These are phyloP conservation scores for Myrica gale DNA, from an alignment of 306 rosid species.

Conservation along the genomic window DNA sequence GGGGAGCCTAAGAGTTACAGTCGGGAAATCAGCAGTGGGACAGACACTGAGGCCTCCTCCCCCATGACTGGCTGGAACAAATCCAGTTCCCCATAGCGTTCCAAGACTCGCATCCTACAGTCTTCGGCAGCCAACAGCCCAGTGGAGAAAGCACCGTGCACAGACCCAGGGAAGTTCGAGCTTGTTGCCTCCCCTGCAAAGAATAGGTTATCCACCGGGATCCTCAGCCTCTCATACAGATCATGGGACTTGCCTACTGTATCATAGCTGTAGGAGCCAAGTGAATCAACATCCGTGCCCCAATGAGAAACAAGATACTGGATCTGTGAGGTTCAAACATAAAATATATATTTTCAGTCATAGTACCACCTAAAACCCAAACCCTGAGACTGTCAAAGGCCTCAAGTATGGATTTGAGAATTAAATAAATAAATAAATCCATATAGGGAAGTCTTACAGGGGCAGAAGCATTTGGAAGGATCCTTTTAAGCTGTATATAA, in stretches of 20 bases:
- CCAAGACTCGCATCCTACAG: slow-evolving; percentile 95
- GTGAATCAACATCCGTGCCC: slow-evolving; percentile 79
- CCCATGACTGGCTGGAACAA: slow-evolving; percentile 77
- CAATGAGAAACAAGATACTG: slow-evolving; percentile 90
- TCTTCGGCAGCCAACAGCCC: slow-evolving; percentile 97
- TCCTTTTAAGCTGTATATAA: slow-evolving; percentile 70
- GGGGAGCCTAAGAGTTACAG: slow-evolving; percentile 38
- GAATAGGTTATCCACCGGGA: slow-evolving; percentile 92
- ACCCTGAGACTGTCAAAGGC: not conserved
- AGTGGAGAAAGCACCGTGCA: slow-evolving; percentile 88
- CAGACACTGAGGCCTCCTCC: slow-evolving; percentile 57
- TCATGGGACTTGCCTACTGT: slow-evolving; percentile 86
- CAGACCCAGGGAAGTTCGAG: slow-evolving; percentile 71
- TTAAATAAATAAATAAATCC: not conserved
- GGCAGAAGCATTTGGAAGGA: slow-evolving; percentile 88
- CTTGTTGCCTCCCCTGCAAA: slow-evolving; percentile 99
- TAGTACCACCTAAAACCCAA: not conserved
- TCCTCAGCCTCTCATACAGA: slow-evolving; percentile 83
- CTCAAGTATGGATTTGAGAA: not conserved
- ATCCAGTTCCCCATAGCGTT: slow-evolving; percentile 87
- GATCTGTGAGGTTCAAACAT: slow-evolving; percentile 52
- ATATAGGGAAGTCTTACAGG: slow-evolving; percentile 52
- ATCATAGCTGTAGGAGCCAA: slow-evolving; percentile 92
- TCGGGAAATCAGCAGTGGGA: slow-evolving; percentile 88
- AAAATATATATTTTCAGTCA: not conserved